A percentile compares a stretch with the other conserved stretches of the same genome.
These are phyloP conservation scores for Ophiocordyceps polyrhachis-furcata DNA, from an alignment of 2,329 filamentous ascomycete species.

Conservation along the genomic window DNA sequence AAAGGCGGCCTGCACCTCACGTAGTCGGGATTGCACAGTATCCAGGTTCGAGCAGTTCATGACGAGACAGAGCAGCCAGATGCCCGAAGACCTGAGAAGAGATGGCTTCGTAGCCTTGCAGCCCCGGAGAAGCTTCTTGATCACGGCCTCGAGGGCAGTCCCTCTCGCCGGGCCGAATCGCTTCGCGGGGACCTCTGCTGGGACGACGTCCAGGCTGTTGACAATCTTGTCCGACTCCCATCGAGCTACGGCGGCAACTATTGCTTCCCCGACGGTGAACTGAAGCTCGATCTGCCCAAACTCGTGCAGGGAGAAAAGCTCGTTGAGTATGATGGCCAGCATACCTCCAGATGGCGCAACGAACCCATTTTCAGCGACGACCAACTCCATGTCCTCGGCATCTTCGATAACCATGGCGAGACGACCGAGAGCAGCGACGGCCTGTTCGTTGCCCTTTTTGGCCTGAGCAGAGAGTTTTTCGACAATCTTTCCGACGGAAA, in stretches of 20 bases:
- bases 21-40: conserved; percentile 54
- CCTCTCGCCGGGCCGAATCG: conserved; percentile 18
- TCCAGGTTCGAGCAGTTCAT: conserved; percentile 72
- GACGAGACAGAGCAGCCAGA: conserved; percentile 84
- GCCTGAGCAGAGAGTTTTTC: conserved; percentile 47
- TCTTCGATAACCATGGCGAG: conserved; percentile 45
- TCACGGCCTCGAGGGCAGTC: conserved; percentile 29
- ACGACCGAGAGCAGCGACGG: conserved; percentile 64
- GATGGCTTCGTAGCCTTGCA: conserved; percentile 77
- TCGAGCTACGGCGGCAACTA: conserved; percentile 57
- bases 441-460: conserved; percentile 64
- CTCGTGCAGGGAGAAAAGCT: conserved; percentile 62
- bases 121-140: conserved; percentile 58
- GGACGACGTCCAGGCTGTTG: conserved; percentile 55
- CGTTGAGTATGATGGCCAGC: conserved; percentile 40
- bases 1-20: conserved; percentile 71
- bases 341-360: conserved; percentile 12
- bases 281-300: conserved; percentile 74
- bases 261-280: conserved; percentile 76
- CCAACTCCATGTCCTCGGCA: conserved; percentile 3
- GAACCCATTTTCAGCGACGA: conserved; percentile 8
- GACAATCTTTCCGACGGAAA: conserved; percentile 27
- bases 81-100: conserved; percentile 76
- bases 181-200: conserved; percentile 14
- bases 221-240: conserved; percentile 47